Base-by-base conservation (phyloP, 805 yeast species). In the Cyberlindnera meyerae region DNA sequence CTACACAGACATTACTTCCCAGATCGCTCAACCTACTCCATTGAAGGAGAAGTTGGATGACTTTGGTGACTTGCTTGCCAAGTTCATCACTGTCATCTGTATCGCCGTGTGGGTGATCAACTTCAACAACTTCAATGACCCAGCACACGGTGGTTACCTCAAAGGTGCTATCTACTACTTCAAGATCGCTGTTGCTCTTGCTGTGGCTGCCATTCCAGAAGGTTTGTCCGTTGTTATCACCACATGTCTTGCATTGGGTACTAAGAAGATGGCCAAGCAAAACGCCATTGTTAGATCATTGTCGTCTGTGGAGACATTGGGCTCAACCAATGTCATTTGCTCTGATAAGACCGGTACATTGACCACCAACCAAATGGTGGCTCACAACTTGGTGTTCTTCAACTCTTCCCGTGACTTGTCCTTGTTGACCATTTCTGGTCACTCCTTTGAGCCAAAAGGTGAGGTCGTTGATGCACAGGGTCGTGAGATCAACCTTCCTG, bases 291-390 rank as follows among this genome's bases (percentile, higher is more conserved):
- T 72, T 29, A 68, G 73, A 47, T 58, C 66, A 8, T 53, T 73
- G 31, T 54, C 75, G 9, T 65, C 70, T 31, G 74, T 74, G 22
- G 82, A 77, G 52, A 76, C 82, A 11, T 60, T 77, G 45, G 82
- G 82, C 7, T 69, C 75, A 6, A 72, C 76, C 8, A 71, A 72
- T 49, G 75, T 54, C 39, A 57, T 67, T 27, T 67, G 71, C 43
- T 62, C 65, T 24, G 72, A 66, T 44, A 67, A 67, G 38, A 67
- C 72, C 4, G 72, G 72, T 15, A 67, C 72, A 11, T 52, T 75
- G 27, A 75, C 82, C 14, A 65, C 73, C 38, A 74, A 74, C 50
- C 65, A 64, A 45, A 71, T 74, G 74, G 51, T 59, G 16, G 71
- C 62, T 1, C 65, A 63, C 13, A 52, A 35, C 65, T 66, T 32